Conservation (phyloP, 345 rosid species). For the Citrus trifoliata region DNA sequence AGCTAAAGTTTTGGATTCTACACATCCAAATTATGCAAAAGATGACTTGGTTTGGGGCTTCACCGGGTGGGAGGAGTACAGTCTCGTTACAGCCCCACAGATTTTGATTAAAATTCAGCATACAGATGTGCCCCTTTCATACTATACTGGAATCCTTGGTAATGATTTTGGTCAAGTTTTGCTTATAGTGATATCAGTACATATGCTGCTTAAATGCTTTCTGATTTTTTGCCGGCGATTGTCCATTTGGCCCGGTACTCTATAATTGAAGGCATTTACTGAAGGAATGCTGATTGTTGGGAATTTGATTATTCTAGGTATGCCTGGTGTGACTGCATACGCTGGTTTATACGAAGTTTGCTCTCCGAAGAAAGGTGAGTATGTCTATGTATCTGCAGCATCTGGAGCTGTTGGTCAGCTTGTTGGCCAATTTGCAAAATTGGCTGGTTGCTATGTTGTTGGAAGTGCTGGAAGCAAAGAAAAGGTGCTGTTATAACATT, state of each 20-base stretch:
- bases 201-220: not conserved
- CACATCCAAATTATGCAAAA: constrained; percentile 45
- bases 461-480: constrained; percentile 49
- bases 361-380: constrained; percentile 51
- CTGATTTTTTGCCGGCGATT: not conserved
- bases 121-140: constrained; percentile 57
- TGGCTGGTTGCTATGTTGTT: constrained; percentile 50
- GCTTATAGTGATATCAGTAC: not conserved
- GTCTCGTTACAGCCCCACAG: constrained; percentile 30
- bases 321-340: constrained; percentile 57
- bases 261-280: not conserved
- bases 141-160: constrained; percentile 68
- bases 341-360: constrained; percentile 44
- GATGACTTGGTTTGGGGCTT: constrained; percentile 60
- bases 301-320: constrained; percentile 22
- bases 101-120: constrained; percentile 42
- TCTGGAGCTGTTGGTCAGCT: constrained; percentile 61
- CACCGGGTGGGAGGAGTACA: constrained; percentile 68
- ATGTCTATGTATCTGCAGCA: constrained; percentile 49
- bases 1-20: constrained; percentile 51
- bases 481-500: constrained; percentile 22
- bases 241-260: too few species aligned
- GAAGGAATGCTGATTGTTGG: not conserved
- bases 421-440: constrained; percentile 59
- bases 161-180: not conserved